Base-by-base conservation (phyloP, 176 grass and related monocot species). In the Eleusine indica region DNA sequence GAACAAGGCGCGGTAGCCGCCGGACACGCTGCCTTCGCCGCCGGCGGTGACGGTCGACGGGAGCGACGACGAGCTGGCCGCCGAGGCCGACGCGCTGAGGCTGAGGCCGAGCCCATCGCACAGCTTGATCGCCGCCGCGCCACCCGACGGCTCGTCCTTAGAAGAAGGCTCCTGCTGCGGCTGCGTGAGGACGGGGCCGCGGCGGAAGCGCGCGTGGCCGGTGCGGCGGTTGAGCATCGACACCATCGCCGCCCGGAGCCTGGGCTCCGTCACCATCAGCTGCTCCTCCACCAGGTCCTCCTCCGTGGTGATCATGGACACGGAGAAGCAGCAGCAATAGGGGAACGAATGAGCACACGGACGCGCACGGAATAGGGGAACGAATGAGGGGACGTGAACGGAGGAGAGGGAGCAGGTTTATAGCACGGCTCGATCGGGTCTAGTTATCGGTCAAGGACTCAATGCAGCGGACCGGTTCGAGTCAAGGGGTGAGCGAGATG, bases 131-230 rank as follows among this genome's bases (percentile, higher is more conserved):
- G 14, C 66, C 10, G 16, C 0, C 42, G 68, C 3, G 13, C 44
- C 3, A 40, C 40, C 41, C 56, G 72, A 25, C 43, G 19, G 15
- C 73, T 0, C 74, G 0, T 46, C 17, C 15, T 12, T 3, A 17
- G 16, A n/a, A 4, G 53, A 17, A 56, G 4, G 61, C 21, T 13
- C 4, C 6, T 61, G 12, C 64, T 44, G 7, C 15, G 5, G 15
- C 15, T 8, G 54, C 52, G 56, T 38, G 16, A 18, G 35, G 9
- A 62, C 63, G 7, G 82, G 85, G 40, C 81, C 88, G 19, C 94
- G 94, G 56, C 94, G 80, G 91, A 96, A 96, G 18, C 91, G 91
- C 11, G 94, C 94, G 54, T 96, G 94, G 64, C 94, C 91, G 9
- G 90, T 89, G 62, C 91, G 88, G 14, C 66, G 70, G 80, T 80